phyloP scores from a whole-genome alignment of 176 grass and related monocot species.

The Thalia dealbata region DNA sequence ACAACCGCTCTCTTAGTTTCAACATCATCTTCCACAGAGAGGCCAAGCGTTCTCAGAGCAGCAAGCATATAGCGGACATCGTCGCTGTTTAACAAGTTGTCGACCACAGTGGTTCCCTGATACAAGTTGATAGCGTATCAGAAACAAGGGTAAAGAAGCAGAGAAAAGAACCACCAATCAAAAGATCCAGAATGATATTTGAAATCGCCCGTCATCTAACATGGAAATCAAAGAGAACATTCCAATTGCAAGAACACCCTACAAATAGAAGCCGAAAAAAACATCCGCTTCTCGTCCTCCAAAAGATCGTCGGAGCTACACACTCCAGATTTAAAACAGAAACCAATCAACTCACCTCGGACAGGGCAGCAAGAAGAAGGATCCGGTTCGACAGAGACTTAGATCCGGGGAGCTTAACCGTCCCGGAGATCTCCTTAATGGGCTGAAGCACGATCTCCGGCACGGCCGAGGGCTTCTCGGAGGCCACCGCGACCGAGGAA shows the following conservation, averaged over 20 bases:
- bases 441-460: constrained; percentile 84
- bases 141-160: background rate
- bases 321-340: too few relatives aligned
- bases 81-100: constrained; percentile 93
- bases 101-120: constrained; percentile 85
- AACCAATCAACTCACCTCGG: constrained; percentile 51
- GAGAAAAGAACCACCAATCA: background rate
- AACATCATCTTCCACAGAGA: constrained; percentile 72
- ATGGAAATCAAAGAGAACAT: background rate
- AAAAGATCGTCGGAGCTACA: background rate
- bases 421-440: constrained; percentile 87
- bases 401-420: constrained; percentile 75
- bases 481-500: constrained; percentile 32
- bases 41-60: constrained; percentile 76
- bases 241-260: background rate
- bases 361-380: constrained; percentile 79
- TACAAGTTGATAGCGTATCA: background rate
- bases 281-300: too few relatives aligned
- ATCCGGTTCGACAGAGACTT: constrained; percentile 98
- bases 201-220: background rate
- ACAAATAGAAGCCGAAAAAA: constrained; percentile 18
- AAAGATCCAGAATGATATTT: too few relatives aligned
- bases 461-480: constrained; percentile 41
- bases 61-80: constrained; percentile 97
- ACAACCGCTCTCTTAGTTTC: constrained; percentile 67